Conservation (phyloP, 2,329 filamentous ascomycete genomes). For the Paracoccidioides lutzii region DNA sequence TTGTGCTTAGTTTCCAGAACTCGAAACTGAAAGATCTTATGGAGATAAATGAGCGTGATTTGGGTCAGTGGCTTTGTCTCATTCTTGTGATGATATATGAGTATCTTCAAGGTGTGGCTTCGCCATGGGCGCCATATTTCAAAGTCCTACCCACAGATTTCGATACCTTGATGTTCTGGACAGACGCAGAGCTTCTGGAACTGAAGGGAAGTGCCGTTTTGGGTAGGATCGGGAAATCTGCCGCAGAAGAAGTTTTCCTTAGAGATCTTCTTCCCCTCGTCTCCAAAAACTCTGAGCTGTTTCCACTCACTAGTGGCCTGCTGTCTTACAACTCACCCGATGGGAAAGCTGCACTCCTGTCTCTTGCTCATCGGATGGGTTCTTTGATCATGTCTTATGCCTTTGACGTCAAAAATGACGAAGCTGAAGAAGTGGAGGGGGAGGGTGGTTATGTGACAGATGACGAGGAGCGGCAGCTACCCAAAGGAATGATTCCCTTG, state of each 20-base stretch:
- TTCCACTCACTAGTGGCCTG: constrained; percentile 28
- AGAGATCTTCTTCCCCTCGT: constrained; percentile 43
- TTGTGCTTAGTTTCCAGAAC: constrained; percentile 60
- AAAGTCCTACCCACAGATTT: constrained; percentile 59
- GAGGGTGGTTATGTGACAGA: constrained; percentile 43
- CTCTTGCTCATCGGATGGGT: constrained; percentile 64
- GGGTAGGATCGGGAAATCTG: constrained; percentile 59
- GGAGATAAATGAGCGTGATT: constrained; percentile 39
- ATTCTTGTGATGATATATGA: constrained; percentile 78
- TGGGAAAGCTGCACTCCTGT: constrained; percentile 37
- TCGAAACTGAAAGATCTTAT: constrained; percentile 52
- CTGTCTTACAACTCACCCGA: constrained; percentile 28
- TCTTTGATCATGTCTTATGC: constrained; percentile 87
- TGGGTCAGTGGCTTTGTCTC: constrained; percentile 43
- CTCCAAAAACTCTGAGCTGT: constrained; percentile 27
- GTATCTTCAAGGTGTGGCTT: constrained; percentile 44
- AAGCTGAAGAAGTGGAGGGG: constrained; percentile 45
- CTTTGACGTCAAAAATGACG: constrained; percentile 58
- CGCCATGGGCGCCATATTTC: constrained; percentile 67
- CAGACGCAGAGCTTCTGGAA: constrained; percentile 51
- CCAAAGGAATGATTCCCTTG: constrained; percentile 80
- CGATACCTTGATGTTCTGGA: constrained; percentile 87
- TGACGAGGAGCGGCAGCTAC: constrained; percentile 47
- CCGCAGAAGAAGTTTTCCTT: constrained; percentile 58
- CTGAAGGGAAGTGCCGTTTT: constrained; percentile 68